These are phyloP conservation scores for Solanum acaule DNA, from an alignment of 257 asterid species.

Conservation along the genomic window DNA sequence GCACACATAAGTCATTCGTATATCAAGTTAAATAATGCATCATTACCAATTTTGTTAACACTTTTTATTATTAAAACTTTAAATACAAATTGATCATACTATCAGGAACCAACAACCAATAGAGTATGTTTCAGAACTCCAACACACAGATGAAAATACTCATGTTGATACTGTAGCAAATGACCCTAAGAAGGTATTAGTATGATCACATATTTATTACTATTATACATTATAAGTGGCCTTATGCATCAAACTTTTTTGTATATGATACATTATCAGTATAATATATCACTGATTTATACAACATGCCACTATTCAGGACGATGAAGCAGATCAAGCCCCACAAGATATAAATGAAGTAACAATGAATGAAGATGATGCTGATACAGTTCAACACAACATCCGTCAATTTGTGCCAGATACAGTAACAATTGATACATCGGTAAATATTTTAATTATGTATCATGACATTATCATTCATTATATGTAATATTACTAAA, in stretches of 20 bases:
- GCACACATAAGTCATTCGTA: background rate
- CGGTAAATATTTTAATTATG: background rate
- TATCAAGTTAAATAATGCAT: background rate
- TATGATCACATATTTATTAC: background rate
- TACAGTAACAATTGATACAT: too few relatives aligned
- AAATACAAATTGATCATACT: background rate
- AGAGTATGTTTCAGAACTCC: background rate
- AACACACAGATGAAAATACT: background rate
- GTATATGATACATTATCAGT: background rate
- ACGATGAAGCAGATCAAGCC: too few relatives aligned
- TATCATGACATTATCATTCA: too few relatives aligned
- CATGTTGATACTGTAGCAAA: too few relatives aligned
- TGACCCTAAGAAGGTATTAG: background rate
- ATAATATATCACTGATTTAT: background rate
- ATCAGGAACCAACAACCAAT: too few relatives aligned
- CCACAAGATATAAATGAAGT: background rate
- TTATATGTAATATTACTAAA: too few relatives aligned
- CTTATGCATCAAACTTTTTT: too few relatives aligned
- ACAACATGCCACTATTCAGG: background rate
- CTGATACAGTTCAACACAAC: too few relatives aligned
- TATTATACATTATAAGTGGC: background rate
- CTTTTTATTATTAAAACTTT: too few relatives aligned
- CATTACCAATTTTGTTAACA: background rate
- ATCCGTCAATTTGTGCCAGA: too few relatives aligned
- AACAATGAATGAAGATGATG: too few relatives aligned